These are phyloP conservation scores for Ganoderma resinaceum DNA, from an alignment of 1,284 basidiomycete species.

Conservation along the genomic window DNA sequence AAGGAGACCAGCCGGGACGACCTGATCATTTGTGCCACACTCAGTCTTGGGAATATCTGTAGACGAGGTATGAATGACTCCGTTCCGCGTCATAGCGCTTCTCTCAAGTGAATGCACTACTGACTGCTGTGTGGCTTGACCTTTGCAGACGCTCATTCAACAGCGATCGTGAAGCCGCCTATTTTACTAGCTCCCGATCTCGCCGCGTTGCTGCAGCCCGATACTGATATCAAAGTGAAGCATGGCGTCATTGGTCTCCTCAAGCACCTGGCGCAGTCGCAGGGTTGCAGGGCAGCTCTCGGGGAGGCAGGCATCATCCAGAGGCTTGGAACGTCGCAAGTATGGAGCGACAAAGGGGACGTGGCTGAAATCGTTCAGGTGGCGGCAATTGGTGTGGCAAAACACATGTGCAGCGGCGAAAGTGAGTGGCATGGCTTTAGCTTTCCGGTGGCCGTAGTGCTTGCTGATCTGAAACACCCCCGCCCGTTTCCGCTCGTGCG, in stretches of 20 bases:
- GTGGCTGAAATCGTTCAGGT: slow-evolving; percentile 89
- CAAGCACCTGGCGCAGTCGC: slow-evolving; percentile 84
- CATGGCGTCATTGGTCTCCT: slow-evolving; percentile 86
- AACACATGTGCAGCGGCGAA: slow-evolving; percentile 84
- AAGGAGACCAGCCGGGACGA: slow-evolving; percentile 64
- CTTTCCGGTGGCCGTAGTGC: slow-evolving; percentile 12
- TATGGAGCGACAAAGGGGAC: slow-evolving; percentile 78
- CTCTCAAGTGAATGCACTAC: slow-evolving; percentile 10
- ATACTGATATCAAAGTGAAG: slow-evolving; percentile 79
- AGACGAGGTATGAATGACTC: slow-evolving; percentile 64
- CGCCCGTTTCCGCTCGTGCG: neutral
- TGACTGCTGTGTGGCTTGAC: slow-evolving; percentile 12
- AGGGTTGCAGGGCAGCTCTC: slow-evolving; percentile 66
- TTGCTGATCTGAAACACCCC: slow-evolving; percentile 17
- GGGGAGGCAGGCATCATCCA: slow-evolving; percentile 71
- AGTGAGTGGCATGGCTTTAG: slow-evolving; percentile 53
- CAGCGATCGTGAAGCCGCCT: slow-evolving; percentile 61
- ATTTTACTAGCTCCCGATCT: slow-evolving; percentile 55
- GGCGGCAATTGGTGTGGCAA: slow-evolving; percentile 86
- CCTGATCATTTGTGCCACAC: slow-evolving; percentile 81
- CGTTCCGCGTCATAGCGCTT: slow-evolving; percentile 11
- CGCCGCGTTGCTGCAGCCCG: slow-evolving; percentile 45
- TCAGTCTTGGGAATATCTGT: slow-evolving; percentile 84
- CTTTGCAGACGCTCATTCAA: slow-evolving; percentile 66
- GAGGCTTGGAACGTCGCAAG: slow-evolving; percentile 65